Evolutionary conservation across 129 eudicot species (phyloP).

Genomic region (Apium graveolens): DNA sequence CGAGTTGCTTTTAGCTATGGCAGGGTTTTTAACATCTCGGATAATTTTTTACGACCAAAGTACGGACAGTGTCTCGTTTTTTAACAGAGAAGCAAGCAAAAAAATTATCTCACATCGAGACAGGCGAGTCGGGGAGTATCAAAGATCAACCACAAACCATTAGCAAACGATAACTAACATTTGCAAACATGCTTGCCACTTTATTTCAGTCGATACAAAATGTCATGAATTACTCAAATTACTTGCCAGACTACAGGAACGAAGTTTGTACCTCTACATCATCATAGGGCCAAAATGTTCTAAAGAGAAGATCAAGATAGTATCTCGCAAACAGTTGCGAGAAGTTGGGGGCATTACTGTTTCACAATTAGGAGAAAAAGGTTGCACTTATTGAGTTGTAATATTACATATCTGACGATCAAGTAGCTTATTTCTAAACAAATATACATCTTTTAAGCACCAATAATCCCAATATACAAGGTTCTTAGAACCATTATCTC

Average conservation of each 20-base stretch:
- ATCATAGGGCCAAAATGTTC: background rate
- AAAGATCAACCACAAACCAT: too few species aligned
- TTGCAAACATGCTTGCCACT: background rate
- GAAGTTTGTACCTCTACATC: background rate
- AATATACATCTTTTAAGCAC: background rate
- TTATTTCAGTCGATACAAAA: background rate
- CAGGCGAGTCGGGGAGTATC: too few species aligned
- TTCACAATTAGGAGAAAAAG: background rate
- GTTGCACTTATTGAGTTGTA: background rate
- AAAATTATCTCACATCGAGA: too few species aligned
- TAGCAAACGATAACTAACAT: background rate
- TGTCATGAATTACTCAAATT: background rate
- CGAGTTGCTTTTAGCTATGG: too few species aligned
- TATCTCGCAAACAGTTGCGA: background rate
- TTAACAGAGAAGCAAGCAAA: too few species aligned
- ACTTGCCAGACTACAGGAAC: background rate
- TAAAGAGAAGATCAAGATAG: background rate
- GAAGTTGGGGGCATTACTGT: background rate
- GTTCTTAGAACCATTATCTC: background rate
- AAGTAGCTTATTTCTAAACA: background rate
- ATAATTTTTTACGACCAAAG: too few species aligned
- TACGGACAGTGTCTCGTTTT: too few species aligned
- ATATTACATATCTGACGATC: background rate
- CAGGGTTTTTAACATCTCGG: too few species aligned
- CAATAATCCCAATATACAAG: background rate